Percentiles rank a stretch among this genome's conserved stretches.
Evolutionary conservation across 176 grass and related monocot genomes (phyloP).

Genomic region (Poa pratensis): DNA sequence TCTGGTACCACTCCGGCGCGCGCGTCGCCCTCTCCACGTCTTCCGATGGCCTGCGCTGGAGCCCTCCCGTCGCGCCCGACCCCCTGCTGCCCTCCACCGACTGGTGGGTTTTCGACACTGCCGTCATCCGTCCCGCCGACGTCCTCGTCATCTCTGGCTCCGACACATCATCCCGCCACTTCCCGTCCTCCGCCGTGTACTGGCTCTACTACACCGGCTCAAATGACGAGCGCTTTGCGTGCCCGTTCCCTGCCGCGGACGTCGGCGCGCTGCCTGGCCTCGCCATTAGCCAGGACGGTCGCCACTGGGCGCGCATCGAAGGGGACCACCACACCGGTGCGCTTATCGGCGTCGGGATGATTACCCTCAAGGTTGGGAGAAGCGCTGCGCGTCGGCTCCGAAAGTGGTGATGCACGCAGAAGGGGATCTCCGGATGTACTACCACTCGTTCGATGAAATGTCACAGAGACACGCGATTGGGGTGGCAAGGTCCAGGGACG

Average conservation of each 20-base stretch:
- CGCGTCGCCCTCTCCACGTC: slow-evolving; percentile 65
- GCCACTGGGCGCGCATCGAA: slow-evolving; percentile 93
- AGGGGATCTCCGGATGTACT: slow-evolving; percentile 93
- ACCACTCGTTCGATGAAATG: slow-evolving; percentile 74
- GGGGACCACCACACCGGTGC: slow-evolving; percentile 84
- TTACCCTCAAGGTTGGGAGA: slow-evolving; percentile 51
- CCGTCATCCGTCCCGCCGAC: slow-evolving; percentile 63
- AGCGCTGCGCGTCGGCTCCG: slow-evolving; percentile 55
- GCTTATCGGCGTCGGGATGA: slow-evolving; percentile 53
- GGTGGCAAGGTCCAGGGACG: slow-evolving; percentile 79
- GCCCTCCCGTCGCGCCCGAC: slow-evolving; percentile 37
- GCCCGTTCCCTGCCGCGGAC: slow-evolving; percentile 36
- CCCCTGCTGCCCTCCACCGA: slow-evolving; percentile 59
- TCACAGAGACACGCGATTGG: slow-evolving; percentile 52
- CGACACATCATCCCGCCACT: slow-evolving; percentile 48
- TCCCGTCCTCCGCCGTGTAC: slow-evolving; percentile 62
- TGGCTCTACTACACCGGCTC: slow-evolving; percentile 95
- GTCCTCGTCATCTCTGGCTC: slow-evolving; percentile 72
- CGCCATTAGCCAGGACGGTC: slow-evolving; percentile 86
- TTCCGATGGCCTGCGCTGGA: slow-evolving; percentile 70
- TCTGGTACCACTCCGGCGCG: slow-evolving; percentile 58
- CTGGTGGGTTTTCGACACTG: slow-evolving; percentile 92
- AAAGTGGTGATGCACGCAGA: slow-evolving; percentile 76
- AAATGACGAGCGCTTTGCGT: slow-evolving; percentile 51
- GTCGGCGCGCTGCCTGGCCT: slow-evolving; percentile 63